Base-by-base conservation (phyloP, 192 early-diverging fungal genomes). In the Rhizophagus clarus region DNA sequence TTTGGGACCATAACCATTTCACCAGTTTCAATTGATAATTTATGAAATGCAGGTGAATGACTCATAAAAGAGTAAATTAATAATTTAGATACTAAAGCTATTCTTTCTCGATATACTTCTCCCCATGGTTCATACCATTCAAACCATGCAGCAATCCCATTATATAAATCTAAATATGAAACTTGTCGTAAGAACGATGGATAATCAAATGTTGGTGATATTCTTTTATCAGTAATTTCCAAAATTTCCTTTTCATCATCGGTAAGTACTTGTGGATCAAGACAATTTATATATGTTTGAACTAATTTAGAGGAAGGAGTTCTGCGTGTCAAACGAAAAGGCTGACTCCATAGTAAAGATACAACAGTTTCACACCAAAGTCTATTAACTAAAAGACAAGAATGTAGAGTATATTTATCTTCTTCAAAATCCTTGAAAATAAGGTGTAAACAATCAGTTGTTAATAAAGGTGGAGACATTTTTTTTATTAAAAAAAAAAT, bases 381-480 rank as follows among this genome's bases (percentile, higher is more conserved):
- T 40, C 34, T 72, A 47, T 72, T 72, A n/a, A 72, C 70, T 12
- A 72, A 34, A 5, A 72, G 34, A 14, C 70, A 72, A 2, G 70
- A 72, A 40, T 45, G 34, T 37, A 72, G 24, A 37, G 70, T 72
- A 24, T 40, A n/a, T 72, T 14, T 24, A 12, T 72, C 70, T 45
- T 72, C 32, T 12, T 64, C 63, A 14, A 64, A 29, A 28, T 64
- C 14, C 12, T 64, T 64, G 11, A 64, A 64, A 14, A 64, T 29
- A n/a, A 64, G n/a, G 4, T 29, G n/a, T 28, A 64, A 64, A 64
- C 63, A 64, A 28, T 64, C 63, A 12, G 24, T 7, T 29, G 63
- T 64, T 64, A 64, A 64, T 24, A n/a, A n/a, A n/a, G 17, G 22
- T 61, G 17, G 17, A 28, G 63, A 64, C 63, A 64, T 63, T 64